Evolutionary conservation across 2,329 filamentous ascomycete genomes (phyloP), one percentile per base, ranked within the genome.

Genomic region (Exophiala aquamarina): DNA sequence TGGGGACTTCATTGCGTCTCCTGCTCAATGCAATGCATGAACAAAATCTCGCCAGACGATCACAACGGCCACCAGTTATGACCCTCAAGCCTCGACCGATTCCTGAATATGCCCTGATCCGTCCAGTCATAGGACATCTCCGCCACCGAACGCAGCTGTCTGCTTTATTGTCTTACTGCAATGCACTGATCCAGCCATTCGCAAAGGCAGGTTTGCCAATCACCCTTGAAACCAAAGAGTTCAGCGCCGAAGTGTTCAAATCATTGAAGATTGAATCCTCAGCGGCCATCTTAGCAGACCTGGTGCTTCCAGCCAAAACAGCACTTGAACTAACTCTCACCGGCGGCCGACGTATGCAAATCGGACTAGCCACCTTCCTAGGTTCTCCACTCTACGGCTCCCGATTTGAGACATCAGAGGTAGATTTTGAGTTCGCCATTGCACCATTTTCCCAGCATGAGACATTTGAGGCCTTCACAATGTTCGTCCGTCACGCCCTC

Each of bases 11-110:
- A 0, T 75, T 95, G 3, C 83, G 89, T 32, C 76, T 96, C 17
- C 75, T 96, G 2, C 80, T 97, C 6, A 81, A 79, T 39, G 84
- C 91, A 55, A 83, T 87, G 2, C 92, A 97, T 64, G 81, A 86
- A 8, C 81, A 87, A 62, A 90, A 85, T 55, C 79, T 89, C 50
- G 73, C 82, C 31, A 78, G 79, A 34, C 81, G 90, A 44, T 86
- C 84, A 1, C 79, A 83, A 21, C 73, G 47, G 1, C 83, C 84
- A 7, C 70, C 73, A 6, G 78, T 83, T 4, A 61, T 83, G 49
- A 70, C 73, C 8, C 69, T 71, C 13, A 71, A 72, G 41, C 76
- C 75, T 49, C 71, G 73, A 28, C 63, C 74, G 17, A 69, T 67
- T 5, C 73, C 72, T 2, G 70, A 79, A 35, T 76, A 82, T 42